phyloP scores from a whole-genome alignment of 1,284 basidiomycete species.

The Pseudozyma pruni region DNA sequence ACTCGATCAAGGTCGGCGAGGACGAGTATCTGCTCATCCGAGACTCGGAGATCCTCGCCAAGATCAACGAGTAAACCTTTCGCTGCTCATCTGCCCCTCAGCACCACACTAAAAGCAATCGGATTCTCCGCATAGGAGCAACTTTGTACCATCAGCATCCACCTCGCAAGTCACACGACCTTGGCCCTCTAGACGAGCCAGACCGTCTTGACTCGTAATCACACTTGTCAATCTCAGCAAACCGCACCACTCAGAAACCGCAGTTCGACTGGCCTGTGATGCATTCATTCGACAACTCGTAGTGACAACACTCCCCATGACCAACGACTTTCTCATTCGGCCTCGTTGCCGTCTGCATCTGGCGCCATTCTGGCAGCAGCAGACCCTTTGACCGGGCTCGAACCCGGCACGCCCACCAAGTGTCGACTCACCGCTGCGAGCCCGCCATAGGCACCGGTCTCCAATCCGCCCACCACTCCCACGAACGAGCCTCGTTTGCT shows the following conservation, averaged over 20 bases:
- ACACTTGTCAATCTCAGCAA: constrained; percentile 11
- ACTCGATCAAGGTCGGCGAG: constrained; percentile 93
- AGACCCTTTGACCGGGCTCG: constrained; percentile 1
- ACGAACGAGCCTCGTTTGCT: constrained; percentile 53
- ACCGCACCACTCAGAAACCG: constrained; percentile 5
- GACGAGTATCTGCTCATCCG: constrained; percentile 97
- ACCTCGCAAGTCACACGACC: neutral
- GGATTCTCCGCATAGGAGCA: neutral
- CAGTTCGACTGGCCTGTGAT: neutral
- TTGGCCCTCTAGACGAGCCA: neutral
- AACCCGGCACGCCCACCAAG: constrained; percentile 23
- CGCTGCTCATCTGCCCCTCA: too few species aligned
- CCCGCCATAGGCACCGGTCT: constrained; percentile 55
- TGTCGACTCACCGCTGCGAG: constrained; percentile 53
- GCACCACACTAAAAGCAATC: neutral
- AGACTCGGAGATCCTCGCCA: constrained; percentile 94
- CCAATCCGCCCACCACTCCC: constrained; percentile 53
- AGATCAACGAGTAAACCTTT: constrained; percentile 92
- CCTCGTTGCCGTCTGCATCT: neutral
- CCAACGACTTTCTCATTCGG: neutral
- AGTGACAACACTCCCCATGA: too few species aligned
- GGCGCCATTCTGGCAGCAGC: neutral
- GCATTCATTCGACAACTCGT: neutral
- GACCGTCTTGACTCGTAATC: constrained; percentile 3
- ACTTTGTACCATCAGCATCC: constrained; percentile 29